These are phyloP conservation scores for Trichophaea hybrida DNA, from an alignment of 2,329 filamentous ascomycete genomes.

Conservation along the genomic window DNA sequence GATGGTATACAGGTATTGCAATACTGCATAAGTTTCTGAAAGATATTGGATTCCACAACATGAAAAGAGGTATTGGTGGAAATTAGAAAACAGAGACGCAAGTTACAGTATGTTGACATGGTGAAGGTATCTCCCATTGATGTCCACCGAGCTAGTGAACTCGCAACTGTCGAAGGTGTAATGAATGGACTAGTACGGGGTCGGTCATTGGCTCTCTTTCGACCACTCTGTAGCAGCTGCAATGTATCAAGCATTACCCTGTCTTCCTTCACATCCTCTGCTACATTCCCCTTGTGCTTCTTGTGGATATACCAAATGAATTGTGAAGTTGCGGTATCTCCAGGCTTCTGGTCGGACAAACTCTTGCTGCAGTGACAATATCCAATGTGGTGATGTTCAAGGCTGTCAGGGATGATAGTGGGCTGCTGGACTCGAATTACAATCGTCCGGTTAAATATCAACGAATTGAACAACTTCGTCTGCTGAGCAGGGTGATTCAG, in stretches of 20 bases:
- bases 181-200: no score
- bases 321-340: not conserved
- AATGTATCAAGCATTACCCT: not conserved
- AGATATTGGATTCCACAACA: not conserved
- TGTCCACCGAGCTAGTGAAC: no score
- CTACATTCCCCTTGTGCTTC: not conserved
- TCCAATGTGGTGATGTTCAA: not conserved
- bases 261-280: not conserved
- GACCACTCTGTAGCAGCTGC: not conserved
- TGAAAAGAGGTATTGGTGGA: slow-evolving; percentile 2
- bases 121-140: not conserved
- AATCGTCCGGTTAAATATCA: not conserved
- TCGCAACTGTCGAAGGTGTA: no score
- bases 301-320: not conserved
- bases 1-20: not conserved
- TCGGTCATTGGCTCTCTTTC: no score
- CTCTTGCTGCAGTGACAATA: no score
- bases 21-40: not conserved
- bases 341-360: no score
- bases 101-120: not conserved
- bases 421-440: not conserved
- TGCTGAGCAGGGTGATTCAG: not conserved
- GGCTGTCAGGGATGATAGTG: no score
- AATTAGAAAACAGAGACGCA: not conserved
- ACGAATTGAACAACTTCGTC: not conserved